Base-by-base conservation (phyloP, 495 filamentous ascomycete species). In the Pyronema domesticum region DNA sequence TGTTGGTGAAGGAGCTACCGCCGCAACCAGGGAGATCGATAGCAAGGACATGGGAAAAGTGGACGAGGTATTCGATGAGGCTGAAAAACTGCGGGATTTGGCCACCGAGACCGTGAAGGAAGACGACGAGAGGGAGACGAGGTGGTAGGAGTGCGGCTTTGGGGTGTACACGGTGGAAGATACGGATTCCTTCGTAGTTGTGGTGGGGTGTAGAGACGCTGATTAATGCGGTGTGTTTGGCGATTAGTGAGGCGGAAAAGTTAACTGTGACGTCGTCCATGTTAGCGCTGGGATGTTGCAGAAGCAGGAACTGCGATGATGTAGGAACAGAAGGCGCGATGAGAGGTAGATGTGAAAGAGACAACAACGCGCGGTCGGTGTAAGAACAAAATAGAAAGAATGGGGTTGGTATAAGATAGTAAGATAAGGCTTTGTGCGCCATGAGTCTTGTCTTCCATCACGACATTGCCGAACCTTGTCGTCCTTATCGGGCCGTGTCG, bases 21-120 rank as follows among this genome's bases (percentile, higher is more conserved):
- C 89, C 89, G 57, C 87, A 94, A 33, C 89, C 89, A 1, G 89
- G 89, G 1, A 95, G 70, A 67, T 96, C 89, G 54, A 95, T 81
- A 5, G 84, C 84, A 13, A 96, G 76, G 61, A 86, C 94, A n/a
- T 89, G 81, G 1, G 84, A 85, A 17, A 88, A 71, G 57, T 93
- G 86, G 11, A 83, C 63, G 36, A 96, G 72, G 66, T 83, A 89
- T 0, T 79, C 83, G 10, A 96, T 73, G 5, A 95, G 69, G 37
- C 86, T 78, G 55, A 83, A 75, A 66, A 95, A 95, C 65, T 95
- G 89, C 6, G 86, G 82, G 11, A 89, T 69, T 1, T 85, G 94
- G 33, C 89, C 89, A 17, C 89, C 89, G 36, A 96, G 75, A n/a
- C 89, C 89, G 64, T 95, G 89, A 51, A 95, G 74, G 66, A 94